Evolutionary conservation across 352 stramenopile species (phyloP).

Genomic region (Thalassiosira tumida): DNA sequence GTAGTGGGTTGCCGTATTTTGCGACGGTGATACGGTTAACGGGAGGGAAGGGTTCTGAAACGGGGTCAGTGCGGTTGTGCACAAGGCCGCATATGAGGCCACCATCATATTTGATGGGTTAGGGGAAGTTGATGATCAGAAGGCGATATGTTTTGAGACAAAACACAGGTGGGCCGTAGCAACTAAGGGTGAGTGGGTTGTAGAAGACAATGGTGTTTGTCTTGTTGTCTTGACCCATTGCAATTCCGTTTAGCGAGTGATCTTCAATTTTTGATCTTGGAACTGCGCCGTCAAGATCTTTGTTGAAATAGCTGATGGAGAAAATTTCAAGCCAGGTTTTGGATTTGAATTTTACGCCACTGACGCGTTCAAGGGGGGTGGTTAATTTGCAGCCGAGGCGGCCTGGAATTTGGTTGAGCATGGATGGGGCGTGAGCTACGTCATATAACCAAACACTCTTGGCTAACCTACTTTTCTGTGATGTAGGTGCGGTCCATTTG

Average conservation of each 20-base stretch:
- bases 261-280: slow-evolving; percentile 5
- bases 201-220: slow-evolving; percentile 45
- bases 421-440: not conserved
- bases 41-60: too few relatives aligned
- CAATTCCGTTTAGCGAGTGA: slow-evolving; percentile 33
- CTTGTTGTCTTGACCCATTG: not conserved
- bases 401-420: slow-evolving; percentile 24
- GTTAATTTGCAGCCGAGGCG: slow-evolving; percentile 8
- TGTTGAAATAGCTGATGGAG: slow-evolving; percentile 26
- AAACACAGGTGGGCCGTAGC: slow-evolving; percentile 24
- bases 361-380: slow-evolving; percentile 2
- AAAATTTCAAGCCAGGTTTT: slow-evolving; percentile 28
- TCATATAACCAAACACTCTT: slow-evolving; percentile 13
- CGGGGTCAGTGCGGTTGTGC: too few relatives aligned
- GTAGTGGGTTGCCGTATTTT: too few relatives aligned
- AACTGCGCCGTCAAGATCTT: not conserved
- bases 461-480: not conserved
- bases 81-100: slow-evolving; percentile 1
- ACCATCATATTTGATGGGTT: slow-evolving; percentile 24
- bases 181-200: slow-evolving; percentile 28
- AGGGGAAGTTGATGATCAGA: slow-evolving; percentile 5
- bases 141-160: not conserved
- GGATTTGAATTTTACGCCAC: slow-evolving; percentile 5
- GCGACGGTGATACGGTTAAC: too few relatives aligned
- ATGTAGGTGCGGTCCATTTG: not conserved